phyloP scores from a whole-genome alignment of 805 yeast species.

The Hanseniaspora jakobsenii region DNA sequence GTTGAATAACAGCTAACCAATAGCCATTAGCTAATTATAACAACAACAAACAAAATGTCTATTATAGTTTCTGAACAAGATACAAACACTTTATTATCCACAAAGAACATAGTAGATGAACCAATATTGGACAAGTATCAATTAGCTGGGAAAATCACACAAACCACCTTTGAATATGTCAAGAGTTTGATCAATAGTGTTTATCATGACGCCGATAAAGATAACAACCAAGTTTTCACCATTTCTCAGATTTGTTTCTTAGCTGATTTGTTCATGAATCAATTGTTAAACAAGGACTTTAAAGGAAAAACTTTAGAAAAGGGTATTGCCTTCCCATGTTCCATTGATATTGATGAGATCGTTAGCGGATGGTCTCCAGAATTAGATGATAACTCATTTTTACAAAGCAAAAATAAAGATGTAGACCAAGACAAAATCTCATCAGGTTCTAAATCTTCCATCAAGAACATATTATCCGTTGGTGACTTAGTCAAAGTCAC shows the following conservation, averaged over 20 bases:
- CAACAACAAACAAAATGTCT: conserved; percentile 37
- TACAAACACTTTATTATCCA: conserved; percentile 56
- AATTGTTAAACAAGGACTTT: conserved; percentile 49
- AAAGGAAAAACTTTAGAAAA: conserved; percentile 61
- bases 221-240: conserved; percentile 35
- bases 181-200: conserved; percentile 56
- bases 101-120: conserved; percentile 55
- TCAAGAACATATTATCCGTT: conserved; percentile 29
- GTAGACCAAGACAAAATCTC: background rate
- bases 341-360: conserved; percentile 72
- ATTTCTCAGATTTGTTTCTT: conserved; percentile 64
- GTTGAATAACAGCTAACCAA: background rate
- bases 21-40: background rate
- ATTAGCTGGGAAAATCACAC: conserved; percentile 78
- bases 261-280: conserved; percentile 63
- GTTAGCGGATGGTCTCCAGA: conserved; percentile 79
- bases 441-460: conserved; percentile 16
- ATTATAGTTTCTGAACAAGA: conserved; percentile 65
- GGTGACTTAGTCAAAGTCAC: conserved; percentile 83
- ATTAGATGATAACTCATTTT: conserved; percentile 43
- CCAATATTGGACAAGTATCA: conserved; percentile 68
- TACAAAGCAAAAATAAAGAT: conserved; percentile 25
- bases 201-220: conserved; percentile 38
- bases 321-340: conserved; percentile 87
- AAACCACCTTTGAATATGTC: conserved; percentile 62